Base-by-base conservation (phyloP, 805 yeast species). In the Candida tallmaniae region DNA sequence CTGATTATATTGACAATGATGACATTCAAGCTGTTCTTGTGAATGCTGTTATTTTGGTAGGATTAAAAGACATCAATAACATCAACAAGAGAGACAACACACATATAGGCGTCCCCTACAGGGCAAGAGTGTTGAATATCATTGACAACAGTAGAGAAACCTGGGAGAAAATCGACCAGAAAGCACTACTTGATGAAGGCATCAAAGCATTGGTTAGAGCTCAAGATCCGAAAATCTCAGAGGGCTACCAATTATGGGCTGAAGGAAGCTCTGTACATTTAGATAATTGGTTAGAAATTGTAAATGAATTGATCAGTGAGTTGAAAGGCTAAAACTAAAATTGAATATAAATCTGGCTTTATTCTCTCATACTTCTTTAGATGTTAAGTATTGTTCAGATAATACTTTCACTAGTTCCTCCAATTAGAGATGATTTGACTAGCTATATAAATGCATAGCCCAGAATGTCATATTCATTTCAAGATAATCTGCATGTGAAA, bases 1-100 rank as follows among this genome's bases (percentile, higher is more conserved):
- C 23, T 23, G 31, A 25, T 3, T 31, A 13, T 23, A 22, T 37
- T n/a, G 36, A 37, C 12, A 23, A 16, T 17, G 40, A 37, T 27
- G 33, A 33, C 14, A 27, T 23, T 11, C 19, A 21, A 16, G 40
- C 32, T 24, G 25, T 23, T 13, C 37, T 37, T 23, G 23, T 20
- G 12, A 29, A 19, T 29, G 23, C 33, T 23, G 8, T 29, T 12
- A 16, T 34, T 6, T 12, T 34, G 13, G 29, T 18, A 9, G 33
- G 33, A 15, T 25, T 34, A 10, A 34, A 23, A 16, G 33, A 34
- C 25, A 34, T n/a, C 5, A 12, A 21, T 13, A 23, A 19, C 9
- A 29, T 34, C 8, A 19, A 29, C 14, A 24, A 29, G n/a, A 21
- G 10, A 20, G 10, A 13, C 13, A 33, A 34, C 6, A 11, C 5